phyloP scores from a whole-genome alignment of 176 grass and related monocot genomes.

The Raddia distichophylla region DNA sequence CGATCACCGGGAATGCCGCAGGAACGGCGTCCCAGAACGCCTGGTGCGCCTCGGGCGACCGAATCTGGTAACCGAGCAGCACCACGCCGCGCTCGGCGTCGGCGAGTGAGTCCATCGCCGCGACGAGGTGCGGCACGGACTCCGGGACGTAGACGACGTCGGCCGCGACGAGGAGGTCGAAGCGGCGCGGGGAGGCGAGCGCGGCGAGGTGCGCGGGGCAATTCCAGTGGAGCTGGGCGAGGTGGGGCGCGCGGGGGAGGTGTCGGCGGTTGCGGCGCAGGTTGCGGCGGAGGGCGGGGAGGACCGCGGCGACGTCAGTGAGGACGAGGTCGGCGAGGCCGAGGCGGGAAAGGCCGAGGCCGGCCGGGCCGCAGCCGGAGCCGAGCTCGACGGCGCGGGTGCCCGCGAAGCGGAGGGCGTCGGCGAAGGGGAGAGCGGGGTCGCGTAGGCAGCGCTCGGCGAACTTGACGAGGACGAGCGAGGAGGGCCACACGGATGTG shows the following conservation, averaged over 20 bases:
- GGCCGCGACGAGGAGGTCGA: constrained; percentile 81
- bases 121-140: constrained; percentile 72
- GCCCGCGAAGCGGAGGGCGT: constrained; percentile 72
- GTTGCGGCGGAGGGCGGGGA: constrained; percentile 86
- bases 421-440: constrained; percentile 61
- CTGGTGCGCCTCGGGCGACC: constrained; percentile 81
- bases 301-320: constrained; percentile 86
- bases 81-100: constrained; percentile 62
- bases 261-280: constrained; percentile 71
- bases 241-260: constrained; percentile 61
- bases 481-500: constrained; percentile 93
- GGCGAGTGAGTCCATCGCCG: constrained; percentile 79
- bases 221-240: constrained; percentile 88
- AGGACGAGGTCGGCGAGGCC: constrained; percentile 76
- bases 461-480: constrained; percentile 97
- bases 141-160: constrained; percentile 94
- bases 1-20: constrained; percentile 62
- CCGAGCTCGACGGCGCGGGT: constrained; percentile 81
- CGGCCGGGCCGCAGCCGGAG: constrained; percentile 79
- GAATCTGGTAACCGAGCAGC: constrained; percentile 80
- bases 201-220: constrained; percentile 60
- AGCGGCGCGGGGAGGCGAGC: constrained; percentile 54
- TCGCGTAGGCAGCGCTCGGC: constrained; percentile 69
- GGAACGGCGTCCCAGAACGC: constrained; percentile 72
- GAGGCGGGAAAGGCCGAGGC: constrained; percentile 73